Percentiles rank a stretch among this genome's conserved stretches.
These are phyloP conservation scores for Cantharellus anzutake DNA, from an alignment of 768 basidiomycete genomes.

Conservation along the genomic window DNA sequence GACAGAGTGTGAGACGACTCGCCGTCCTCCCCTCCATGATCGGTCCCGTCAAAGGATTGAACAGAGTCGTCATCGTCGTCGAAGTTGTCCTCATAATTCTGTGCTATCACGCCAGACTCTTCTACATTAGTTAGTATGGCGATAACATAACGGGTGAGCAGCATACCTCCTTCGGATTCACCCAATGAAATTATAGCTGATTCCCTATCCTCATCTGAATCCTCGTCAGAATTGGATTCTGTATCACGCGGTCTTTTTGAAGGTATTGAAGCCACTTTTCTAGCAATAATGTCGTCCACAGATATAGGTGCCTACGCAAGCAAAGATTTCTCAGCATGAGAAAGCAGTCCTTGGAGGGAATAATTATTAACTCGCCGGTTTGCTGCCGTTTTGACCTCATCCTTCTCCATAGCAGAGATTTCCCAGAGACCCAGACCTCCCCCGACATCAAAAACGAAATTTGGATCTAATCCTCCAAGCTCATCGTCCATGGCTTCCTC, in stretches of 20 bases:
- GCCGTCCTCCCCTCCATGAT: slow-evolving; percentile 21
- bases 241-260: too few species aligned
- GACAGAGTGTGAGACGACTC: slow-evolving; percentile 8
- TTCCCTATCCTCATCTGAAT: too few species aligned
- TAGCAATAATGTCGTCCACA: slow-evolving; percentile 81
- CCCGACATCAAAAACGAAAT: slow-evolving; percentile 63
- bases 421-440: slow-evolving; percentile 53
- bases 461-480: slow-evolving; percentile 51
- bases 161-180: background rate
- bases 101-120: slow-evolving; percentile 8
- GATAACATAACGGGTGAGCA: background rate
- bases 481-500: slow-evolving; percentile 19
- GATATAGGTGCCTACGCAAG: slow-evolving; percentile 48
- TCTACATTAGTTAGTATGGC: background rate
- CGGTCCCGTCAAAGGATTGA: slow-evolving; percentile 16
- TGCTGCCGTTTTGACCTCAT: slow-evolving; percentile 43
- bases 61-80: slow-evolving; percentile 19
- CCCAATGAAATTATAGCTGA: background rate
- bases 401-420: slow-evolving; percentile 24
- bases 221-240: too few species aligned
- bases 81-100: slow-evolving; percentile 15
- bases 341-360: background rate
- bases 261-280: slow-evolving; percentile 11
- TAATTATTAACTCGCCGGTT: slow-evolving; percentile 29
- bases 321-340: background rate